Evolutionary conservation across 2,329 filamentous ascomycete species (phyloP).

Genomic region (Colletotrichum simmondsii): DNA sequence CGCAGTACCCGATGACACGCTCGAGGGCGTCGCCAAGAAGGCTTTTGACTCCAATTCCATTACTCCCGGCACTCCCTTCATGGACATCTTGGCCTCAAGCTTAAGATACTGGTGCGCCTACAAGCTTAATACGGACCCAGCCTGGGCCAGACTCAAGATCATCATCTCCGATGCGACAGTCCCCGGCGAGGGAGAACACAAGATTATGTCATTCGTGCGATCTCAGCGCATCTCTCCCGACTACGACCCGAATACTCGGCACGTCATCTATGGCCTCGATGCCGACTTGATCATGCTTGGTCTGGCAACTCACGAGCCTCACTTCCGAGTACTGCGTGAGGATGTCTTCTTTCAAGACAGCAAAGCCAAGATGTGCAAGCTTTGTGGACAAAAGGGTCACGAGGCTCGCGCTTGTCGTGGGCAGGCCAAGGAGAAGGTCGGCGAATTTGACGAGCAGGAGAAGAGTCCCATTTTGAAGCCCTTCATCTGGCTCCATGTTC

Average conservation of each 20-base stretch:
- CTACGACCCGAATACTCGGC: constrained; percentile 95
- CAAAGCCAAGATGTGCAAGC: constrained; percentile 82
- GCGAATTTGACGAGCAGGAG: constrained; percentile 85
- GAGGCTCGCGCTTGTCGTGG: constrained; percentile 88
- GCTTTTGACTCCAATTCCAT: constrained; percentile 91
- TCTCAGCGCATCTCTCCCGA: constrained; percentile 91
- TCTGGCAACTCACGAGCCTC: constrained; percentile 94
- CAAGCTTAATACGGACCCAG: constrained; percentile 96
- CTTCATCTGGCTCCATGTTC: constrained; percentile 98
- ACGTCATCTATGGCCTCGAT: constrained; percentile 98
- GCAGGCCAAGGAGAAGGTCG: constrained; percentile 79
- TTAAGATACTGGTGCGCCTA: constrained; percentile 97
- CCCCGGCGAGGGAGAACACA: constrained; percentile 97
- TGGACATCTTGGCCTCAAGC: constrained; percentile 92
- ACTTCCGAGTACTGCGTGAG: constrained; percentile 95
- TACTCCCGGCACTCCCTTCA: constrained; percentile 97
- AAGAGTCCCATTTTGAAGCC: constrained; percentile 80
- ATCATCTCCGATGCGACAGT: constrained; percentile 99
- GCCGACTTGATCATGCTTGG: constrained; percentile 99
- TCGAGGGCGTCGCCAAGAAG: constrained; percentile 78
- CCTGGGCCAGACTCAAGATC: constrained; percentile 95
- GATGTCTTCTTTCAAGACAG: constrained; percentile 95
- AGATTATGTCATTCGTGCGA: constrained; percentile 98
- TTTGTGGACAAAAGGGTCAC: constrained; percentile 94
- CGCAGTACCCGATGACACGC: constrained; percentile 67